Evolutionary conservation across 768 basidiomycete genomes (phyloP), one percentile per base, ranked within the genome.

Genomic region (Clitopilus hobsonii): DNA sequence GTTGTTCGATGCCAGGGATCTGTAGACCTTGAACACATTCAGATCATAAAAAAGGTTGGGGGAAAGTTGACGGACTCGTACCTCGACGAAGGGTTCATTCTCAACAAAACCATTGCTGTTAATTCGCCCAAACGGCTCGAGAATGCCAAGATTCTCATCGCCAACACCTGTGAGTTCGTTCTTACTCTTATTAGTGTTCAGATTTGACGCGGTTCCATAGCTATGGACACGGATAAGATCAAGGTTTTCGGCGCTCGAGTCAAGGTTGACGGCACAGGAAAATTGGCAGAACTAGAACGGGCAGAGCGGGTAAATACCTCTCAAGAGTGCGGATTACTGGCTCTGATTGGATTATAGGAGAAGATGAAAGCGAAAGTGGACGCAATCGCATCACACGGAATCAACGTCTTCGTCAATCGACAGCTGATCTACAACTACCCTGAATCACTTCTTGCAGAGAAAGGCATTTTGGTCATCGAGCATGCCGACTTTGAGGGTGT

Each of bases 181-280:
- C 22, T 5, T 4, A 20, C 8, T 10, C 22, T 45, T 5, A 45
- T 3, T 23, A 20, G 10, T 6, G 2, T 23, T 18, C 11, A 1
- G 41, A n/a, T n/a, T 18, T 45, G 41, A 45, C 16, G 3, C 20
- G 20, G 38, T 10, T 27, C 18, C 32, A 10, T 60, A 95, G 94
- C 97, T 2, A 98, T 98, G 97, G 97, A 99, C 73, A 99, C 97
- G 24, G 97, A 99, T 74, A 99, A 99, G 71, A 97, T 98, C 78
- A 99, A 99, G 74, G 89, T 99, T 57, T 99, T 99, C 58, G 97
- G 97, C 38, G 96, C 97, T 0, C 82, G 94, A 30, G 86, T 98
- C 58, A 93, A 94, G 72, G 97, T 98, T 5, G 96, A 98, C 63
- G 81, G 91, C 47, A 96, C 97, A 2, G 91, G 95, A 52, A 98